These are phyloP conservation scores for Arthrobotrys sinensis DNA, from an alignment of 2,329 filamentous ascomycete genomes.

Conservation along the genomic window DNA sequence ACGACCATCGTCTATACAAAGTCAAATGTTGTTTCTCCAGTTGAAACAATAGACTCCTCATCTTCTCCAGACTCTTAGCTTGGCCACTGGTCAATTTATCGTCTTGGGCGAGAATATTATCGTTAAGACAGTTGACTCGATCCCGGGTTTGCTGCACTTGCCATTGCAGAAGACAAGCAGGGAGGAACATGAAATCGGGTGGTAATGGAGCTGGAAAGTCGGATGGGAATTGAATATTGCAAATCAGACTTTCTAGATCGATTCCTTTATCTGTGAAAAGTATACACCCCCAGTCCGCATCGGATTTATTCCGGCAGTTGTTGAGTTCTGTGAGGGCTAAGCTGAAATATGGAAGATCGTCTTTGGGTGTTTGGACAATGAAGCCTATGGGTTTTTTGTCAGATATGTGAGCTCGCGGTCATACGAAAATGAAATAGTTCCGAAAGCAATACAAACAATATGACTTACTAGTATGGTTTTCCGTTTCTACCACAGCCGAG, in stretches of 20 bases:
- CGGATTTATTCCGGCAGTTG: conserved; percentile 26
- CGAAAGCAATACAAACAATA: not conserved
- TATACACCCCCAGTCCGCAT: conserved; percentile 49
- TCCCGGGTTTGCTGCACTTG: conserved; percentile 47
- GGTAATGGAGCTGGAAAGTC: conserved; percentile 33
- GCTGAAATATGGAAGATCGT: conserved; percentile 46
- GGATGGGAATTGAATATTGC: conserved; percentile 41
- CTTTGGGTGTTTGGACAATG: conserved; percentile 45
- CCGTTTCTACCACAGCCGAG: conserved; percentile 48
- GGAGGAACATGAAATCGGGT: conserved; percentile 54
- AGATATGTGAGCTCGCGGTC: not conserved
- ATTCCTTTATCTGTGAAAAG: conserved; percentile 41
- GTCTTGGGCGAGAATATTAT: conserved; percentile 39
- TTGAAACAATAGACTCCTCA: conserved; percentile 31
- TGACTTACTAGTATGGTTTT: conserved; percentile 31
- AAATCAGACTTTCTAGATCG: conserved; percentile 39
- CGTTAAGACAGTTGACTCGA: conserved; percentile 34
- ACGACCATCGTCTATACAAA: conserved; percentile 40
- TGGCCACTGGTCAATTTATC: conserved; percentile 25
- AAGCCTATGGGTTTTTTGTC: conserved; percentile 20
- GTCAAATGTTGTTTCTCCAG: conserved; percentile 39
- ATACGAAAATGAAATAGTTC: not conserved
- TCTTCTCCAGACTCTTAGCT: conserved; percentile 27
- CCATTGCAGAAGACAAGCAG: conserved; percentile 50
- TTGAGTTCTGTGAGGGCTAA: conserved; percentile 43